phyloP scores from a whole-genome alignment of 75 land plant species.

The Sequoia sempervirens region DNA sequence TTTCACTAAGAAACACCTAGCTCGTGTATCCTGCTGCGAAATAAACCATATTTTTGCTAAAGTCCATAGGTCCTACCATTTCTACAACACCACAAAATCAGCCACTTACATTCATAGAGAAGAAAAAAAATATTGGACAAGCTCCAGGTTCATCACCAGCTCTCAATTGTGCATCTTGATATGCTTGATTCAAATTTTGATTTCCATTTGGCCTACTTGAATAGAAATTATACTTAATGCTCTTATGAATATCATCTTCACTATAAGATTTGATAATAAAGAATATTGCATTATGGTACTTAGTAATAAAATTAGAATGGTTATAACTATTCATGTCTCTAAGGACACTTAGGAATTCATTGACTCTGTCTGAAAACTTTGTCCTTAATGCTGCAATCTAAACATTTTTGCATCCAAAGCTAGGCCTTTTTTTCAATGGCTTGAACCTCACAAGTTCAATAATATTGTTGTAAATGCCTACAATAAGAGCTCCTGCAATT shows the following conservation, averaged over 20 bases:
- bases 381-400: no score
- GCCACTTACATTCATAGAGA: slow-evolving; percentile 68
- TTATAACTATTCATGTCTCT: no score
- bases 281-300: no score
- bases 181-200: slow-evolving; percentile 30
- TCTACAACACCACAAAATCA: slow-evolving; percentile 91
- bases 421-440: no score
- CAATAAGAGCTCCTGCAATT: no score
- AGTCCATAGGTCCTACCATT: slow-evolving; percentile 84
- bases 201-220: slow-evolving; percentile 46
- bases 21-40: slow-evolving; percentile 95
- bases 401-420: no score
- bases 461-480: no score
- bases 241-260: no score
- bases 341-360: slow-evolving; percentile 6
- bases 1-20: slow-evolving; percentile 69
- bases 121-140: slow-evolving; percentile 41
- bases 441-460: no score
- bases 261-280: no score
- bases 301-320: no score
- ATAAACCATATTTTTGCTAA: slow-evolving; percentile 64
- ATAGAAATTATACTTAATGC: slow-evolving; percentile 45
- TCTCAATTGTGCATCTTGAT: slow-evolving; percentile 12
- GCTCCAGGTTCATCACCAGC: slow-evolving; percentile 11
- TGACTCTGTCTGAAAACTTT: background rate